Conservation (phyloP, 2,329 filamentous ascomycete genomes). For the Aspergillus quadricinctus region DNA sequence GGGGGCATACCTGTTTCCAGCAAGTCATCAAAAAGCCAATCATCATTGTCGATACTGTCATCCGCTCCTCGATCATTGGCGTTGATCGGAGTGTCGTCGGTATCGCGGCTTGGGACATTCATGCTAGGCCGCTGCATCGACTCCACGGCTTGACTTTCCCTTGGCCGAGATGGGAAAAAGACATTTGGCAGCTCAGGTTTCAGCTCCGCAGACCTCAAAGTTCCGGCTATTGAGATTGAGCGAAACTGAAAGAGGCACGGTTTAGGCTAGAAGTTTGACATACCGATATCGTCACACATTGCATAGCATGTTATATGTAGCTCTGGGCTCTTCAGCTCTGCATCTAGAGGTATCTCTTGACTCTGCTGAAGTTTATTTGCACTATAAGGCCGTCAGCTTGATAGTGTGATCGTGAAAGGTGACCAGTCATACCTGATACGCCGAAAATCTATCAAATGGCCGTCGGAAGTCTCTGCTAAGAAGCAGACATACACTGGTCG, state of each 20-base stretch:
- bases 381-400: conserved; percentile 35
- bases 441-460: conserved; percentile 64
- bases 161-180: conserved; percentile 35
- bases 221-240: conserved; percentile 46
- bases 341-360: conserved; percentile 57
- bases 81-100: conserved; percentile 14
- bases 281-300: conserved; percentile 80
- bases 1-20: conserved; percentile 34
- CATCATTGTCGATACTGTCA: conserved; percentile 53
- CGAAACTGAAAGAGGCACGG: conserved; percentile 2
- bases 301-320: conserved; percentile 64
- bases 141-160: conserved; percentile 12
- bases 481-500: conserved; percentile 67
- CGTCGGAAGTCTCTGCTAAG: conserved; percentile 66
- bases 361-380: conserved; percentile 61
- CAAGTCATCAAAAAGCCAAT: conserved; percentile 52
- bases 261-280: conserved; percentile 6
- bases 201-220: conserved; percentile 50
- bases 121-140: conserved; percentile 9
- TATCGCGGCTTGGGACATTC: conserved; percentile 14
- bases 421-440: conserved; percentile 48
- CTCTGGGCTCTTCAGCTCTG: conserved; percentile 51
- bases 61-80: conserved; percentile 10
- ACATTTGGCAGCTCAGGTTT: conserved; percentile 46
- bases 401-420: conserved; percentile 14